phyloP scores from a whole-genome alignment of 2,329 filamentous ascomycete genomes.

The Cladophialophora bantiana region DNA sequence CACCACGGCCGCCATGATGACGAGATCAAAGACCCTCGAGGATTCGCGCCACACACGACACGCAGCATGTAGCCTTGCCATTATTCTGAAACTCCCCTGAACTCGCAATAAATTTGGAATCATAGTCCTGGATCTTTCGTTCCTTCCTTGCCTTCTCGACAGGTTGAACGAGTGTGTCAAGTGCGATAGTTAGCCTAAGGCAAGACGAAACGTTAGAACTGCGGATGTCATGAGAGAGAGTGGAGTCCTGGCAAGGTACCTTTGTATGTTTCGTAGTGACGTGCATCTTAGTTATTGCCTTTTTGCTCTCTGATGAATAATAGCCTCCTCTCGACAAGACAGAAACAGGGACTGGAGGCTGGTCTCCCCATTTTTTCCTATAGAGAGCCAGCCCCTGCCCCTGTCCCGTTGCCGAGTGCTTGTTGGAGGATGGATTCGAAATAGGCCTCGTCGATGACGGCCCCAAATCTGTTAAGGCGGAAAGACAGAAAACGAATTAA shows the following conservation, averaged over 20 bases:
- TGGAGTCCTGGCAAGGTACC: background rate
- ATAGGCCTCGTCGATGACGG: conserved; percentile 39
- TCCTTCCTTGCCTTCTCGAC: background rate
- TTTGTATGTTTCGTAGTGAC: background rate
- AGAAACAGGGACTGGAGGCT: background rate
- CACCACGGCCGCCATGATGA: background rate
- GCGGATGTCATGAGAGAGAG: background rate
- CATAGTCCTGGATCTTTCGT: background rate
- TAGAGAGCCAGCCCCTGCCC: background rate
- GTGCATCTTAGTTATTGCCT: background rate
- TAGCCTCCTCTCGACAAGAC: too few species aligned
- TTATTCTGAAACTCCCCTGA: background rate
- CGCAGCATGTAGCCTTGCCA: background rate
- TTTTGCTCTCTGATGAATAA: background rate
- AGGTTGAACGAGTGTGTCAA: background rate
- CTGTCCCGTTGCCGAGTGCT: conserved; percentile 16
- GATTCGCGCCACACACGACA: background rate
- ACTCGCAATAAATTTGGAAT: background rate
- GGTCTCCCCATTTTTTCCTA: background rate
- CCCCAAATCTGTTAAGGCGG: conserved; percentile 38
- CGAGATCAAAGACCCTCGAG: background rate
- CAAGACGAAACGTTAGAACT: background rate
- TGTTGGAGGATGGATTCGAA: conserved; percentile 32
- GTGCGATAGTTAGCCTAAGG: background rate
- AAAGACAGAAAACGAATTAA: conserved; percentile 10